A percentile compares a stretch with the other conserved stretches of the same genome.
phyloP scores from a whole-genome alignment of 2,329 filamentous ascomycete genomes.

The Aspergillus viridinutans region DNA sequence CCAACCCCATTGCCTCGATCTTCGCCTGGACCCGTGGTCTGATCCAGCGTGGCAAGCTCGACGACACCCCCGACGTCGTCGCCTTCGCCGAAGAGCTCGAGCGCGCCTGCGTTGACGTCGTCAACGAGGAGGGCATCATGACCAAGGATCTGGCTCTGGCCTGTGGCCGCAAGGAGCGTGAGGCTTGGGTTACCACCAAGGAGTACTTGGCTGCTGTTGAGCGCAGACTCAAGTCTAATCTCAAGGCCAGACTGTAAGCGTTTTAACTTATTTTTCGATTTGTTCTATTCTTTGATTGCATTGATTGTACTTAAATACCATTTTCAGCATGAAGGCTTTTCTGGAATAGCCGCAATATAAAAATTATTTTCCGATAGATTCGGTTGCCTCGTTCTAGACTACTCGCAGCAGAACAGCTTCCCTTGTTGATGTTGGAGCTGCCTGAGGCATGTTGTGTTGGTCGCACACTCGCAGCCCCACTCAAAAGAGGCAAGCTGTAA shows the following conservation, averaged over 20 bases:
- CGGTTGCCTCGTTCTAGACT: not conserved
- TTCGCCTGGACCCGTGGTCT: slow-evolving; percentile 98
- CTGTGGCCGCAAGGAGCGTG: slow-evolving; percentile 78
- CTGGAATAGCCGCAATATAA: slow-evolving; percentile 5
- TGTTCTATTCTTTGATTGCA: slow-evolving; percentile 1
- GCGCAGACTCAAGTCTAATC: slow-evolving; percentile 73
- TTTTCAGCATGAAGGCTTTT: slow-evolving; percentile 9
- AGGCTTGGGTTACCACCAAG: slow-evolving; percentile 83
- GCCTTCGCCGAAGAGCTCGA: slow-evolving; percentile 89
- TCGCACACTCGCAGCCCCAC: no score
- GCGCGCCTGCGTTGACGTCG: slow-evolving; percentile 88
- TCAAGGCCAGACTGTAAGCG: slow-evolving; percentile 44
- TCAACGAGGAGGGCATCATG: slow-evolving; percentile 93
- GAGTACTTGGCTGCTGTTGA: slow-evolving; percentile 94
- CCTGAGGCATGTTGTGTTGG: not conserved
- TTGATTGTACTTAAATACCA: slow-evolving; percentile 12
- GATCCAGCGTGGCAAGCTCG: slow-evolving; percentile 86
- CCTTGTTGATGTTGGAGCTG: not conserved
- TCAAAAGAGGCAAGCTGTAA: no score
- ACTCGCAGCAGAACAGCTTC: not conserved
- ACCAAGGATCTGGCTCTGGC: slow-evolving; percentile 98
- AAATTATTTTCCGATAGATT: not conserved
- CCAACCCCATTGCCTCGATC: slow-evolving; percentile 98
- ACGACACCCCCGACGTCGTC: slow-evolving; percentile 86
- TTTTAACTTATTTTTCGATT: slow-evolving; percentile 2